Evolutionary conservation across 2,329 filamentous ascomycete species (phyloP).

Genomic region (Pyricularia grisea): DNA sequence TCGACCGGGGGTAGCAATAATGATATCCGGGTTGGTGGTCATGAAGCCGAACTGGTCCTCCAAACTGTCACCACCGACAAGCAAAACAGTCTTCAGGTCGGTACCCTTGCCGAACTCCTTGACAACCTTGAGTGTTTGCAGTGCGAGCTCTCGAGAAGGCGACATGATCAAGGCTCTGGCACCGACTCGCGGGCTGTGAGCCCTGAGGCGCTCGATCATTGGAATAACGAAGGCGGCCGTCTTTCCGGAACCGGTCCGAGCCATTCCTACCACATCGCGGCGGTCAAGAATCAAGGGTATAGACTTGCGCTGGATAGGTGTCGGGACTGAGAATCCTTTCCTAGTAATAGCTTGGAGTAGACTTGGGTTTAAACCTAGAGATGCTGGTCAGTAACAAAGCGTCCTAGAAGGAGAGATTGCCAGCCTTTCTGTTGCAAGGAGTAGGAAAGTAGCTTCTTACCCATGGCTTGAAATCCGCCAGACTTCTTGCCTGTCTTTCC

Average conservation of each 20-base stretch:
- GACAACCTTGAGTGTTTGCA: constrained; percentile 93
- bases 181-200: constrained; percentile 79
- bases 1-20: constrained; percentile 93
- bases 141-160: constrained; percentile 84
- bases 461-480: constrained; percentile 95
- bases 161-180: constrained; percentile 81
- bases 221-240: constrained; percentile 97
- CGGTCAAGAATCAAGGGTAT: constrained; percentile 84
- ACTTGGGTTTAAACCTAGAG: constrained; percentile 61
- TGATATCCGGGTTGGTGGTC: constrained; percentile 90
- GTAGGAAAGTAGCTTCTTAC: constrained; percentile 26
- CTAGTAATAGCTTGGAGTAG: constrained; percentile 83
- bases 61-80: constrained; percentile 90
- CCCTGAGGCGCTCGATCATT: constrained; percentile 90
- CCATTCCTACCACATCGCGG: constrained; percentile 98
- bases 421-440: neutral
- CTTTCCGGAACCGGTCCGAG: constrained; percentile 95
- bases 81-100: constrained; percentile 78
- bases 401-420: neutral
- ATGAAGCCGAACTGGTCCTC: constrained; percentile 93
- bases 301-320: constrained; percentile 93
- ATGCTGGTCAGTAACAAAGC: constrained; percentile 7
- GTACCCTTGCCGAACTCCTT: constrained; percentile 89
- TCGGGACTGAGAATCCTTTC: constrained; percentile 94
- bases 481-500: constrained; percentile 87